Percentiles rank a stretch among this genome's conserved stretches.
These are phyloP conservation scores for Xylaria sp. DNA, from an alignment of 2,329 filamentous ascomycete species.

Conservation along the genomic window DNA sequence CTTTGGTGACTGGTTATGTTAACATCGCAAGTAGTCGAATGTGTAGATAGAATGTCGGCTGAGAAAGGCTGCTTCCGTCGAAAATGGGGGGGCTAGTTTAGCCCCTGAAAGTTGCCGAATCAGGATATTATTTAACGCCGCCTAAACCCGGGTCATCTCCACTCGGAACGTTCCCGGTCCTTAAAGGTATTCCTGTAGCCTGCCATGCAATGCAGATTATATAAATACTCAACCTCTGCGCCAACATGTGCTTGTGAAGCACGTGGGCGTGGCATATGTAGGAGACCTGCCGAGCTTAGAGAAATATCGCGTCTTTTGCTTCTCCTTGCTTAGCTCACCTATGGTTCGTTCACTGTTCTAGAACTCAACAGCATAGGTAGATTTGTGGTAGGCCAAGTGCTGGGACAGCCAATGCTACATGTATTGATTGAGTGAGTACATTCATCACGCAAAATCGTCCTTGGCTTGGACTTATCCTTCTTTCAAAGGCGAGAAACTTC, in stretches of 20 bases:
- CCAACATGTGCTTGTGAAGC: not conserved
- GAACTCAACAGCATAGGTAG: too few relatives aligned
- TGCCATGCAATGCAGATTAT: not conserved
- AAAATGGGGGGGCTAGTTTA: not conserved
- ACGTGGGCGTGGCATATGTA: slow-evolving; percentile 3
- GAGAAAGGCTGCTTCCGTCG: not conserved
- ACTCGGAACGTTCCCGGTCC: not conserved
- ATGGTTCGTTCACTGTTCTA: too few relatives aligned
- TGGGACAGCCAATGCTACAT: too few relatives aligned
- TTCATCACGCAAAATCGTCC: not conserved
- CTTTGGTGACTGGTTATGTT: not conserved
- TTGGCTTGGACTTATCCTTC: not conserved
- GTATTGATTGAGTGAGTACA: too few relatives aligned
- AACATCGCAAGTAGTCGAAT: slow-evolving; percentile 3
- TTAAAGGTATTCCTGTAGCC: too few relatives aligned
- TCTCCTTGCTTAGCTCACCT: too few relatives aligned
- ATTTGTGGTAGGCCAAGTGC: too few relatives aligned
- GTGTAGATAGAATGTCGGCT: not conserved
- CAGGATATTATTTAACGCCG: slow-evolving; percentile 16
- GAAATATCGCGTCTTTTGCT: not conserved
- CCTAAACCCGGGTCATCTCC: slow-evolving; percentile 1
- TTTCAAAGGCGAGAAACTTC: not conserved
- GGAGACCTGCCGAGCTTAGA: not conserved
- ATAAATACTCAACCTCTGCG: not conserved
- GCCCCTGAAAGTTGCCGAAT: slow-evolving; percentile 13